Evolutionary conservation across 257 asterid species (phyloP), one percentile per base, ranked within the genome.

Genomic region (Solanum sejunctum): DNA sequence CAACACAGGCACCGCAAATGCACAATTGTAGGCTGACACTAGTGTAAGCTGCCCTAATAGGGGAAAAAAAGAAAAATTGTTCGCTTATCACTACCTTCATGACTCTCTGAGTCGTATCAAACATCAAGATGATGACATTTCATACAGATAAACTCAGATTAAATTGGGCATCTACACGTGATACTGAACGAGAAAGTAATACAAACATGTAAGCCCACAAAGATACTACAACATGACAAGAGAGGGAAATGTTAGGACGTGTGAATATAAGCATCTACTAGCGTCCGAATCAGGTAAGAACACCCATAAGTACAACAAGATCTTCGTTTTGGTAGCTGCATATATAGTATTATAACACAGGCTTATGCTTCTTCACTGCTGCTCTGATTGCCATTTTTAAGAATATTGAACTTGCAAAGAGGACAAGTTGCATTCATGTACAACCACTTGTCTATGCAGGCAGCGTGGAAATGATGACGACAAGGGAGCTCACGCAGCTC

Each of bases 401-500:
- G 92, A 85, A 97, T 95, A 72, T 97, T 93, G 91, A 90, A 91
- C 90, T 97, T 97, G 97, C 99, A 97, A 49, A 97, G 95, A 71
- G 99, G 98, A 43, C 99, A 97, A 43, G 97, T 97, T 63, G 99
- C 98, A 12, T 95, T 95, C 81, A 95, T 93, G 89, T 90, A 97
- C 87, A 97, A 67, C 99, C 99, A 97, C 90, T 95, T 97, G 90
- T 97, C 99, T 79, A 97, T 91, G 93, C 99, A 97, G 79, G 90
- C 88, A 3, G 93, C 77, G 86, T 97, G 99, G 60, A 97, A 97
- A 88, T 97, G 98, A 91, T 97, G 99, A 15, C 91, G 98, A 81
- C 99, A 97, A 39, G 98, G 99, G 86, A 97, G 97, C 86, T 97
- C 97, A 20, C 98, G 98, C 64, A 97, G 89, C 86, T 97, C 99